Evolutionary conservation across 176 grass and related monocot genomes (phyloP), one percentile per base, ranked within the genome.

Genomic region (Carex littledalei): DNA sequence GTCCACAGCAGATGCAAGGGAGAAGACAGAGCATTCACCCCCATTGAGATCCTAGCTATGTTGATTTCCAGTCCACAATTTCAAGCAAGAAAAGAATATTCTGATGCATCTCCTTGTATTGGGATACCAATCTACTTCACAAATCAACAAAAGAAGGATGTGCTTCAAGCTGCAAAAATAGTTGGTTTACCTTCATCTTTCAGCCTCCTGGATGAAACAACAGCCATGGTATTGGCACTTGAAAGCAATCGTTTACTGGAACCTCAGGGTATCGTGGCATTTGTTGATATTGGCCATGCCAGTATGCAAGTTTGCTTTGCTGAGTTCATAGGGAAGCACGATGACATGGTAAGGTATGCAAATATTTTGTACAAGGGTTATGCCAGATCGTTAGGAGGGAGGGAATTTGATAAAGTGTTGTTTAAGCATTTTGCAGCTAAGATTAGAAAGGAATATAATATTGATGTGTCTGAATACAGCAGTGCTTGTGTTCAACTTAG

Each of bases 401-500:
- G 92, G 52, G 92, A 94, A 50, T 97, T 94, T 62, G 94, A 94
- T 86, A 92, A 92, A 35, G 32, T 17, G 12, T 35, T 68, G 32
- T 68, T 68, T 4, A 68, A 68, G 15, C 15, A 68, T 68, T 94
- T 97, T 16, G 94, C 85, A 0, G 61, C 81, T 0, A 97, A 94
- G 56, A 94, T 94, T n/a, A 94, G 86, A 15, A 88, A 85, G 2
- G 88, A 94, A 7, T 91, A 94, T 1, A 94, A 91, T 14, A 91
- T 97, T 72, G 87, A 97, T 61, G 92, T 97, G 14, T 94, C 92
- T 63, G 85, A 90, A 84, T 94, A 92, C 86, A 86, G 86, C 1
- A 83, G 89, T 0, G 92, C 87, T 35, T 91, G 92, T 61, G 3
- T 89, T 52, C 85, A 2, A 1, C 14, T 69, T 15, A 13, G 17